phyloP scores from a whole-genome alignment of 2,329 filamentous ascomycete genomes.

The Akanthomyces muscarius region DNA sequence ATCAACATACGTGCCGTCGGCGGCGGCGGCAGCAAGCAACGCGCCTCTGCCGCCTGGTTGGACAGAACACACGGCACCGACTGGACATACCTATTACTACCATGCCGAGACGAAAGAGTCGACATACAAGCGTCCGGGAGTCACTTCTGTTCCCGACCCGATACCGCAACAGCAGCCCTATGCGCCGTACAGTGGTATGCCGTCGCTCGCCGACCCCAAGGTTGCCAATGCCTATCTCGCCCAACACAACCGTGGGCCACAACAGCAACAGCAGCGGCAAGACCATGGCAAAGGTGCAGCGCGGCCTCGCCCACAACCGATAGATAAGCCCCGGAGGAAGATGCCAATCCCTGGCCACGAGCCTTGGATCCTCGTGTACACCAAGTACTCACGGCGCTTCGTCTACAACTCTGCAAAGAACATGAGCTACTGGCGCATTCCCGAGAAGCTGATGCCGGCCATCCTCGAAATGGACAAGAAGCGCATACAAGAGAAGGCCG shows the following conservation, averaged over 20 bases:
- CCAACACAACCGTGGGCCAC: slow-evolving; percentile 42
- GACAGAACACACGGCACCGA: slow-evolving; percentile 90
- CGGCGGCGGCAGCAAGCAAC: slow-evolving; percentile 31
- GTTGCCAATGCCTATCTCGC: slow-evolving; percentile 60
- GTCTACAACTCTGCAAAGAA: slow-evolving; percentile 84
- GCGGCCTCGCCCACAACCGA: slow-evolving; percentile 61
- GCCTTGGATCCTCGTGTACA: slow-evolving; percentile 90
- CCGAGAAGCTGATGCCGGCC: slow-evolving; percentile 76
- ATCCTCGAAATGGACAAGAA: slow-evolving; percentile 71
- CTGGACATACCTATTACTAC: slow-evolving; percentile 86
- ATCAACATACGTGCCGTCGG: slow-evolving; percentile 66
- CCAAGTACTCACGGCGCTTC: slow-evolving; percentile 83
- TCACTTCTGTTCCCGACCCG: slow-evolving; percentile 21
- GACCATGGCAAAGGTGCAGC: slow-evolving; percentile 54
- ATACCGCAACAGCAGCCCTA: slow-evolving; percentile 27
- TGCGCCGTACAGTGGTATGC: slow-evolving; percentile 28
- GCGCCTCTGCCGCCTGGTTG: slow-evolving; percentile 72
- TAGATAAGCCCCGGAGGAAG: slow-evolving; percentile 78
- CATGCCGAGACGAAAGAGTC: slow-evolving; percentile 77
- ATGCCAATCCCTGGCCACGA: slow-evolving; percentile 74
- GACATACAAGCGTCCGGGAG: slow-evolving; percentile 74
- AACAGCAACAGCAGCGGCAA: slow-evolving; percentile 40
- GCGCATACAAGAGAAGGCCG: slow-evolving; percentile 57
- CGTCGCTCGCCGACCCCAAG: slow-evolving; percentile 49
- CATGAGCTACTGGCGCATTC: slow-evolving; percentile 92